phyloP scores from a whole-genome alignment of 2,329 filamentous ascomycete genomes.

The Apiospora rasikravindrae region DNA sequence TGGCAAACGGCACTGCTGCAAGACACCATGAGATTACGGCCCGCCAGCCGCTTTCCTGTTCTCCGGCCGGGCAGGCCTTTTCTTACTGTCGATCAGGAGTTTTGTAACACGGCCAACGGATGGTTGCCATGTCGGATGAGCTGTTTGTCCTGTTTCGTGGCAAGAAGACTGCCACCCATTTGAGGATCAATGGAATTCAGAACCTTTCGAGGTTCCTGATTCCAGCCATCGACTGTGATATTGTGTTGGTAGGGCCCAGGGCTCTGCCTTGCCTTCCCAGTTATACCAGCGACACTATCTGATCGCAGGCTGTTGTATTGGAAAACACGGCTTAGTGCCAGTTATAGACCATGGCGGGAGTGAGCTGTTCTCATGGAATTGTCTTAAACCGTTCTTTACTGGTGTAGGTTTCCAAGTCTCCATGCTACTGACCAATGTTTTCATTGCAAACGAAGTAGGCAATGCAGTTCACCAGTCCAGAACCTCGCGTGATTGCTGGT shows the following conservation, averaged over 20 bases:
- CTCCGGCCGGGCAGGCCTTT: background rate
- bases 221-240: background rate
- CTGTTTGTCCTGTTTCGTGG: slow-evolving; percentile 3
- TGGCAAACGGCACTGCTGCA: background rate
- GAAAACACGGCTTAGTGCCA: background rate
- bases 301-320: background rate
- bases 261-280: background rate
- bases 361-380: background rate
- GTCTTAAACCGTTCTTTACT: background rate
- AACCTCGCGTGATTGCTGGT: slow-evolving; percentile 23
- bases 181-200: background rate
- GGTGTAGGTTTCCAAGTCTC: background rate
- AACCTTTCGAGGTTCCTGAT: background rate
- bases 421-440: background rate
- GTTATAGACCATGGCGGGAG: background rate
- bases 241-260: background rate
- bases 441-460: background rate
- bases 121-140: background rate
- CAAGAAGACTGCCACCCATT: background rate
- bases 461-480: slow-evolving; percentile 24
- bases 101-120: background rate
- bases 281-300: background rate
- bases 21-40: slow-evolving; percentile 4
- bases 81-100: background rate
- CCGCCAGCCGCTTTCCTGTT: background rate